Base-by-base conservation (phyloP, 768 basidiomycete species). In the Boletus barrowsii region DNA sequence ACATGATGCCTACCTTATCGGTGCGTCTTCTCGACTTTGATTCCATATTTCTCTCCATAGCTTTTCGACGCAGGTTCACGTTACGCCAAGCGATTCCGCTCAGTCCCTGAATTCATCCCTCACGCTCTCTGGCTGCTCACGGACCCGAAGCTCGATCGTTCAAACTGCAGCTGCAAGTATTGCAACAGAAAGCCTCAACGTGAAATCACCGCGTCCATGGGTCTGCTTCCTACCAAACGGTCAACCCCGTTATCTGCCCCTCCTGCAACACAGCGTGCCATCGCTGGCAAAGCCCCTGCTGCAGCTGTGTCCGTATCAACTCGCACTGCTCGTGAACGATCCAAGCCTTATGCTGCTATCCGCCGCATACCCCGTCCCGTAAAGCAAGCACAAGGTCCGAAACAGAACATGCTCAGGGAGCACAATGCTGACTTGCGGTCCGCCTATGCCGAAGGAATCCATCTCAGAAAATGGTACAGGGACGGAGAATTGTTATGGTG, bases 81-180 rank as follows among this genome's bases (percentile, higher is more conserved):
- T 30, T 54, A 71, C 46, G 70, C 76, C 39, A 73, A 71, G 30
- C 79, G 73, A 51, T 93, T 92, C 68, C 87, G 92, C 41, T 92
- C 90, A 13, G 75, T 84, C n/a, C 86, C 87, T 45, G 92, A 94
- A 65, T 91, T 93, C 66, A 80, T 87, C 44, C 90, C 90, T 5
- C 92, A 94, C 62, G 88, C 88, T 3, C 75, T 84, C 54, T 93
- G 90, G 90, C 79, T 93, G 10, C 75, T 85, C 67, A 73, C 74
- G 8, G 84, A 88, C 54, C 63, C 73, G 1, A 73, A 73, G 3
- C 64, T 78, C 55, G 67, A 78, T 55, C 76, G 76, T 42, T 63
- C 67, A 3, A 78, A 78, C 41, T 93, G 90, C 62, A 71, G 71
- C 32, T 93, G 90, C 73, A 90, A 90, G 65, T 92, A 92, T 61